These are phyloP conservation scores for Macrophomina tecta DNA, from an alignment of 2,329 filamentous ascomycete species.

Conservation along the genomic window DNA sequence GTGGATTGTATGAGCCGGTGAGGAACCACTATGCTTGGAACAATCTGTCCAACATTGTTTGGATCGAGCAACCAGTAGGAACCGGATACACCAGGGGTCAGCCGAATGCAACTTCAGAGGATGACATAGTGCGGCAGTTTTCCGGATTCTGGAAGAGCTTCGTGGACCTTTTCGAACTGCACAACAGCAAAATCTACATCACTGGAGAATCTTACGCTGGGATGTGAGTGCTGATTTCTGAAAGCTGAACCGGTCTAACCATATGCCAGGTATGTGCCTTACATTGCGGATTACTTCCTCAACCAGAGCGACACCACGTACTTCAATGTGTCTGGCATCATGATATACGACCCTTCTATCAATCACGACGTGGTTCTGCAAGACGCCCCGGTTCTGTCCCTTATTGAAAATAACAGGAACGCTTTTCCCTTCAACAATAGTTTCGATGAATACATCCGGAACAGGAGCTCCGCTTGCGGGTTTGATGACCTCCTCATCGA, in stretches of 20 bases:
- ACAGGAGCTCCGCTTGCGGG: constrained; percentile 51
- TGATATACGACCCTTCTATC: constrained; percentile 39
- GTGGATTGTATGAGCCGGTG: constrained; percentile 38
- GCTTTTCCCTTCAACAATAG: constrained; percentile 54
- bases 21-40: constrained; percentile 41
- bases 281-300: constrained; percentile 41
- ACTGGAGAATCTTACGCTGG: constrained; percentile 39
- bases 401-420: constrained; percentile 49
- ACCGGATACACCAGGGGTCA: constrained; percentile 45
- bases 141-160: constrained; percentile 58
- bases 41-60: constrained; percentile 52
- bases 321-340: constrained; percentile 41
- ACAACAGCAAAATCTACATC: constrained; percentile 56
- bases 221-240: constrained; percentile 31
- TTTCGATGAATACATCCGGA: constrained; percentile 49
- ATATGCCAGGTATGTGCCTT: constrained; percentile 38
- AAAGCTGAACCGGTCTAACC: not conserved
- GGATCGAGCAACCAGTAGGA: constrained; percentile 43
- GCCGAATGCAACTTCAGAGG: constrained; percentile 46
- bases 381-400: constrained; percentile 40
- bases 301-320: constrained; percentile 37
- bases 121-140: constrained; percentile 50
- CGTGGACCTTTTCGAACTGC: constrained; percentile 56
- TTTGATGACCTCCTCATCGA: constrained; percentile 53
- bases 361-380: constrained; percentile 37